phyloP scores from a whole-genome alignment of 805 yeast genomes.

The Zygoascus biomembranicola region DNA sequence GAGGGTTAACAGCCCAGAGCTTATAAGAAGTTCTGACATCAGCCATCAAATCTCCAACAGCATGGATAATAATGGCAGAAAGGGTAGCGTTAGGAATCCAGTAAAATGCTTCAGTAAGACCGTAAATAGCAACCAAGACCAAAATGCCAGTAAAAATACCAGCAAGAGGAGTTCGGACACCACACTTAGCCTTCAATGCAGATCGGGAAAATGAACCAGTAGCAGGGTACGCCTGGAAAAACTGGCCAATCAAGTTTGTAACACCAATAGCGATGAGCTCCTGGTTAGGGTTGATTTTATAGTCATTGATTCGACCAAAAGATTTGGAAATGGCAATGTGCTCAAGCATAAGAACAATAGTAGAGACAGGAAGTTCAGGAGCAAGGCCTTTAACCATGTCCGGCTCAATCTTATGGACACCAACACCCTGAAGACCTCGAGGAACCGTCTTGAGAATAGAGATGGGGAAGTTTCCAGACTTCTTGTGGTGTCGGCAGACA shows the following conservation, averaged over 20 bases:
- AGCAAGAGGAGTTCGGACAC: conserved; percentile 89
- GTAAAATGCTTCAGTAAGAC: conserved; percentile 74
- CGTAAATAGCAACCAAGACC: conserved; percentile 78
- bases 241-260: conserved; percentile 82
- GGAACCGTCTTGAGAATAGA: conserved; percentile 72
- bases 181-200: conserved; percentile 90
- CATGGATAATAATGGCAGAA: conserved; percentile 85
- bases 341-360: conserved; percentile 73
- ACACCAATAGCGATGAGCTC: conserved; percentile 91
- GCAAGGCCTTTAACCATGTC: conserved; percentile 56
- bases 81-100: conserved; percentile 87
- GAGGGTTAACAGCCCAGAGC: conserved; percentile 64
- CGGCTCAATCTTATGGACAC: conserved; percentile 57
- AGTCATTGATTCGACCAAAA: conserved; percentile 86
- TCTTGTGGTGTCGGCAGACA: conserved; percentile 45
- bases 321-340: conserved; percentile 92
- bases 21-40: conserved; percentile 39
- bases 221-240: conserved; percentile 89
- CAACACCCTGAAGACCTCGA: conserved; percentile 69
- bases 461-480: conserved; percentile 38
- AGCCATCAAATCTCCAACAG: conserved; percentile 79
- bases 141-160: conserved; percentile 87
- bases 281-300: conserved; percentile 86
- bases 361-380: conserved; percentile 76
- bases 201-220: conserved; percentile 95